Base-by-base conservation (phyloP, 305 asterid genomes). In the Fraxinus sp. region DNA sequence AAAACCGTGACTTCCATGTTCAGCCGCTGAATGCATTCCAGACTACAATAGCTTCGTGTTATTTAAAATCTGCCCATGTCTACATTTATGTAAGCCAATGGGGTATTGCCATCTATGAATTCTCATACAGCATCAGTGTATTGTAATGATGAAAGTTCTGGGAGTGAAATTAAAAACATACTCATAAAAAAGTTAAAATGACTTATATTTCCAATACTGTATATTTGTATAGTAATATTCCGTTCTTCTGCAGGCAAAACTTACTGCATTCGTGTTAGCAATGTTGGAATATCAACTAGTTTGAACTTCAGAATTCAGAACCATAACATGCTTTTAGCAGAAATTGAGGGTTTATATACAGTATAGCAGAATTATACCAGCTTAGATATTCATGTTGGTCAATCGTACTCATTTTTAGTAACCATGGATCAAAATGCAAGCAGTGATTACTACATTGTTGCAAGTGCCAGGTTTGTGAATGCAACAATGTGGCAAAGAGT, bases 351-450 rank as follows among this genome's bases (percentile, higher is more conserved):
- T 77, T 92, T 95, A 10, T 96, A 96, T 77, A 96, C 97, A 0
- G 95, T 92, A 80, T 98, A 96, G 84, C 98, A 94, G 89, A 96
- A 96, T 86, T 96, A 94, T 66, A 90, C 97, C 55, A 94, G 93
- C 89, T 86, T 96, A 85, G 98, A 96, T 79, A 94, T 96, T 77
- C 99, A 93, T 80, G 97, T 93, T 77, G 98, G 99, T 14, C 99
- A 96, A 86, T 81, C 99, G 0, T 96, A 92, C 92, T 91, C 97
- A 1, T 96, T 96, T 85, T 82, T 96, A 89, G 90, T 96, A 71
- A 93, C 98, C 87, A 96, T 88, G 93, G 95, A 96, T 91, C 99
- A 96, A 90, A 96, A 96, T 82, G 99, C 99, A 73, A 96, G 99
- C 92, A 90, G 93, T 39, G 99, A 96, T 83, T 96, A 94, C 82